A percentile compares a stretch with the other conserved stretches of the same genome.
Evolutionary conservation across 2,329 filamentous ascomycete genomes (phyloP).

Genomic region (Pseudogymnoascus sp.): DNA sequence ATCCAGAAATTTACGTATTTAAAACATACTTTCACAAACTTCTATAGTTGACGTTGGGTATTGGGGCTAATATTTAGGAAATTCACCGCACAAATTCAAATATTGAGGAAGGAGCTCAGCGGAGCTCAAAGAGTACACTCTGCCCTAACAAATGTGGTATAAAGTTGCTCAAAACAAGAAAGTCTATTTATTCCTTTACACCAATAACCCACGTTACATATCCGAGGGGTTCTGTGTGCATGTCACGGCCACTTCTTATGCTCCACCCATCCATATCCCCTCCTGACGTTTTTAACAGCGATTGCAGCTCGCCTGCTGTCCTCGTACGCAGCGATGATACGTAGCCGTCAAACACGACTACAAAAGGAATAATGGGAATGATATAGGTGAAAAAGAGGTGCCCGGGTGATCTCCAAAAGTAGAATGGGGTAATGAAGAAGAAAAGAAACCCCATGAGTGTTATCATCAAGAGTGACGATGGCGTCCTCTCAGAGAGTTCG

Average conservation of each 20-base stretch:
- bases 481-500: conserved; percentile 60
- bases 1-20: neutral
- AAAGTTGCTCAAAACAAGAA: neutral
- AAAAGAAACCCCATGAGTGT: conserved; percentile 44
- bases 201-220: conserved; percentile 39
- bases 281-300: conserved; percentile 46
- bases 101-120: neutral
- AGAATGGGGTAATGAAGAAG: conserved; percentile 43
- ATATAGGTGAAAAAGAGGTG: conserved; percentile 56
- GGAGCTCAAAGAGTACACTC: neutral
- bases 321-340: conserved; percentile 60
- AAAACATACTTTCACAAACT: neutral
- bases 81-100: neutral
- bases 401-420: conserved; percentile 31
- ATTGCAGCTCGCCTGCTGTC: conserved; percentile 55
- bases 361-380: conserved; percentile 57
- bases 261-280: conserved; percentile 34
- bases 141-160: neutral
- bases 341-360: conserved; percentile 60
- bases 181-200: conserved; percentile 20
- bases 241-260: conserved; percentile 30
- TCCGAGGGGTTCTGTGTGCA: conserved; percentile 40
- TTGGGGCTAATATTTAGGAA: too few relatives aligned
- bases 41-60: neutral
- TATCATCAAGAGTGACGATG: conserved; percentile 45